A percentile compares a stretch with the other conserved stretches of the same genome.
Evolutionary conservation across 192 early-diverging fungal genomes (phyloP).

Genomic region (Phycomyces blakesleeanus): DNA sequence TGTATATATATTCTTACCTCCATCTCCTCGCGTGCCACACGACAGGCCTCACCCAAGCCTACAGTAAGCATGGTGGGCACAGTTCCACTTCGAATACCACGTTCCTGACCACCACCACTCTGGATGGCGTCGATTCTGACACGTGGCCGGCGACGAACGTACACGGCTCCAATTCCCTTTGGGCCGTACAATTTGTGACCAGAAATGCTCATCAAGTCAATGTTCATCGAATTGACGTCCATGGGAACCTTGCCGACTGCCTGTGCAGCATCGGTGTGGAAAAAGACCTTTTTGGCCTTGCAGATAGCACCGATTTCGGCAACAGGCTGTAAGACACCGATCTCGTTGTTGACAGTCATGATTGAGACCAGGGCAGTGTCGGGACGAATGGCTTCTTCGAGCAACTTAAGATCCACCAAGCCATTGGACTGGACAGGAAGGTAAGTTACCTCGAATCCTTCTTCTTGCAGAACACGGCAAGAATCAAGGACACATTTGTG

Average conservation of each 20-base stretch:
- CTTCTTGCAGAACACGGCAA: slow-evolving; percentile 91
- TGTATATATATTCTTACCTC: slow-evolving; percentile 43
- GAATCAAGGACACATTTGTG: slow-evolving; percentile 98
- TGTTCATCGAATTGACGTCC: slow-evolving; percentile 87
- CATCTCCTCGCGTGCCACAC: slow-evolving; percentile 77
- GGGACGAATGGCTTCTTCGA: slow-evolving; percentile 82
- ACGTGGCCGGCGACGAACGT: slow-evolving; percentile 88
- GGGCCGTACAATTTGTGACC: slow-evolving; percentile 99
- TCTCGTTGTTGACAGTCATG: slow-evolving; percentile 99
- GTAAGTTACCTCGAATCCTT: slow-evolving; percentile 95
- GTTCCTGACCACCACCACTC: slow-evolving; percentile 94
- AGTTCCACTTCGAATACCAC: slow-evolving; percentile 90
- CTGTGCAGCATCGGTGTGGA: slow-evolving; percentile 97
- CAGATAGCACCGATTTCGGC: slow-evolving; percentile 87
- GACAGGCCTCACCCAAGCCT: slow-evolving; percentile 87
- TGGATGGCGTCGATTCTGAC: slow-evolving; percentile 89
- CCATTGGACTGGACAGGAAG: slow-evolving; percentile 84
- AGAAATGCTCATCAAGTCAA: slow-evolving; percentile 93
- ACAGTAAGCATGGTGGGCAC: slow-evolving; percentile 88
- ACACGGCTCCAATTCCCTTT: slow-evolving; percentile 92
- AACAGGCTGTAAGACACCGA: slow-evolving; percentile 93
- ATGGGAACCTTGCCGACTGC: slow-evolving; percentile 94
- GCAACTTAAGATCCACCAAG: slow-evolving; percentile 71
- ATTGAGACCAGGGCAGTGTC: slow-evolving; percentile 90
- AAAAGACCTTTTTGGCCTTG: slow-evolving; percentile 84